phyloP scores from a whole-genome alignment of 148 eudicot genomes.

The Chenopodium suecicum region DNA sequence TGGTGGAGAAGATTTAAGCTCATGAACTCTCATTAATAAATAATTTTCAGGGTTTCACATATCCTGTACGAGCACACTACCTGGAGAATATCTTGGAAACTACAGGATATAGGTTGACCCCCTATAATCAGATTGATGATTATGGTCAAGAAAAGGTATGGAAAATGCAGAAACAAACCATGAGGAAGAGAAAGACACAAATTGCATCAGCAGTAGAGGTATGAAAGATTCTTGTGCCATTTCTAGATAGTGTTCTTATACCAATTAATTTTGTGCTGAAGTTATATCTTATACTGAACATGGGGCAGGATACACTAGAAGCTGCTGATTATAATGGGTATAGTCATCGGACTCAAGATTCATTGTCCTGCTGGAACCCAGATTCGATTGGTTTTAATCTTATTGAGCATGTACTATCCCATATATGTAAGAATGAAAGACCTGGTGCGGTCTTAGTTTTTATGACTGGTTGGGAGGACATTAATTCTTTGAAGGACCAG shows the following conservation, averaged over 20 bases:
- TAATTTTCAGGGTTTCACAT: constrained; percentile 81
- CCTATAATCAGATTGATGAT: constrained; percentile 93
- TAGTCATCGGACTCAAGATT: constrained; percentile 62
- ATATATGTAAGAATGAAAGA: constrained; percentile 77
- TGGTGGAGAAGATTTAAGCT: neutral
- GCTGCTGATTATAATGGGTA: constrained; percentile 65
- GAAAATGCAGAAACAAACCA: constrained; percentile 94
- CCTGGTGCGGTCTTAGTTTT: constrained; percentile 94
- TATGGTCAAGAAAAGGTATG: constrained; percentile 93
- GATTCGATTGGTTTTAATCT: constrained; percentile 97
- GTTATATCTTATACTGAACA: constrained; percentile 13
- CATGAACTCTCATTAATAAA: neutral
- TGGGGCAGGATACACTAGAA: constrained; percentile 72
- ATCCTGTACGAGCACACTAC: constrained; percentile 87
- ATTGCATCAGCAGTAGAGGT: constrained; percentile 98
- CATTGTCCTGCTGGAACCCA: constrained; percentile 96
- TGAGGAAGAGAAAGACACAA: constrained; percentile 81
- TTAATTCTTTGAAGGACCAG: constrained; percentile 88
- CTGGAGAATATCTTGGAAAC: constrained; percentile 87
- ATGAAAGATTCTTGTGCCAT: constrained; percentile 14
- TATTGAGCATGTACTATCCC: constrained; percentile 82
- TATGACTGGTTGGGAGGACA: constrained; percentile 99
- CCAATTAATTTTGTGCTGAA: constrained; percentile 8
- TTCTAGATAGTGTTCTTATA: neutral
- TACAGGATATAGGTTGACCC: constrained; percentile 69